These are phyloP conservation scores for Musa schizocarpa DNA, from an alignment of 176 grass and related monocot species.

Conservation along the genomic window DNA sequence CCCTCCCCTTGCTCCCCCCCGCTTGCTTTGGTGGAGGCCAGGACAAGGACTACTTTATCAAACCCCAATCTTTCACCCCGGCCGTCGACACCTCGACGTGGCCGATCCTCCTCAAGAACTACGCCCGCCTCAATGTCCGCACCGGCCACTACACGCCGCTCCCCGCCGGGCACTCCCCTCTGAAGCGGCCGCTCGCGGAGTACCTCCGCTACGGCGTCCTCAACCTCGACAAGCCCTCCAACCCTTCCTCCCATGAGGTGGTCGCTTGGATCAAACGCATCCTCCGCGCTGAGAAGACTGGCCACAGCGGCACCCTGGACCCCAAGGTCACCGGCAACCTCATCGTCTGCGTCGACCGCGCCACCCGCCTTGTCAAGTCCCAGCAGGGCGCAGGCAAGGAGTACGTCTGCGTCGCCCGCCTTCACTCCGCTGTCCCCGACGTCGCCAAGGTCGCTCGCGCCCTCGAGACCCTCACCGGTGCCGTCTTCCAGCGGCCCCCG, in stretches of 20 bases:
- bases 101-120: slow-evolving; percentile 78
- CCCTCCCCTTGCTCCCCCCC: slow-evolving; percentile 15
- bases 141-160: slow-evolving; percentile 82
- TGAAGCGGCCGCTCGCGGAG: slow-evolving; percentile 70
- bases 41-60: slow-evolving; percentile 57
- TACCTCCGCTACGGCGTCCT: slow-evolving; percentile 76
- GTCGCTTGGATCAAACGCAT: slow-evolving; percentile 91
- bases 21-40: neutral
- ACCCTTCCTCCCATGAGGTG: slow-evolving; percentile 94
- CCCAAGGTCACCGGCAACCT: slow-evolving; percentile 98
- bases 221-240: slow-evolving; percentile 95
- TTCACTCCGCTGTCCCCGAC: slow-evolving; percentile 60
- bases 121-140: slow-evolving; percentile 74
- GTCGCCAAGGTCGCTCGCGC: slow-evolving; percentile 41
- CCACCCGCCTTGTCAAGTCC: slow-evolving; percentile 87
- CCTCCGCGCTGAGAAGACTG: slow-evolving; percentile 63
- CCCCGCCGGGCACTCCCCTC: slow-evolving; percentile 62
- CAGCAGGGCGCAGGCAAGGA: slow-evolving; percentile 90
- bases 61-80: slow-evolving; percentile 39
- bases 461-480: slow-evolving; percentile 69
- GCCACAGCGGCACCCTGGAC: slow-evolving; percentile 84
- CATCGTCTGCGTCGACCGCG: slow-evolving; percentile 91
- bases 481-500: slow-evolving; percentile 83
- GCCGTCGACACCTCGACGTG: slow-evolving; percentile 54
- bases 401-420: slow-evolving; percentile 73